Percentiles rank a stretch among this genome's conserved stretches.
Conservation (phyloP, 768 basidiomycete genomes). For the Rhodotorula taiwanensis region DNA sequence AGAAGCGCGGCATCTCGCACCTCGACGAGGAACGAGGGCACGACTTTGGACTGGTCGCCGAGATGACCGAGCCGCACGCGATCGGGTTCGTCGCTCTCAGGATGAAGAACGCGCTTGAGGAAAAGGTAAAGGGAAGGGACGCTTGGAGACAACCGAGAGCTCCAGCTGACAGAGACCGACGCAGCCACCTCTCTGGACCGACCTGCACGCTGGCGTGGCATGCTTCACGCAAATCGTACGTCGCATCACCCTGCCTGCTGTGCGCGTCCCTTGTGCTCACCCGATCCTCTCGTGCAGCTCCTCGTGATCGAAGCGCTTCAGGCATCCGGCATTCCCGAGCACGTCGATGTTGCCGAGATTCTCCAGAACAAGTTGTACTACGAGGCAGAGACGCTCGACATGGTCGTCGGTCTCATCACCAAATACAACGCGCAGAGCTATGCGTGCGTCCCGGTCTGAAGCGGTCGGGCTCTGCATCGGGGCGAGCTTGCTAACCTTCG, state of each 20-base stretch:
- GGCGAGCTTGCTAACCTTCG: neutral
- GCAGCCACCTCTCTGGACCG: constrained; percentile 88
- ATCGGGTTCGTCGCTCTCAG: constrained; percentile 83
- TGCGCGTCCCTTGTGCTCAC: neutral
- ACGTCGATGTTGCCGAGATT: constrained; percentile 68
- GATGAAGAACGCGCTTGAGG: constrained; percentile 82
- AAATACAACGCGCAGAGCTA: constrained; percentile 66
- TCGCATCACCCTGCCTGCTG: neutral
- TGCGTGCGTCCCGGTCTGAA: constrained; percentile 42
- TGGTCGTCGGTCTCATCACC: constrained; percentile 68
- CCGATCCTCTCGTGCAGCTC: constrained; percentile 47
- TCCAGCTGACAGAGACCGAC: too few relatives aligned
- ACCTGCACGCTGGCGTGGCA: constrained; percentile 87
- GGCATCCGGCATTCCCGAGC: constrained; percentile 50
- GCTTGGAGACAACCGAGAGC: too few relatives aligned
- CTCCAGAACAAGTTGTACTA: constrained; percentile 89
- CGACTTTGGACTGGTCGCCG: constrained; percentile 55
- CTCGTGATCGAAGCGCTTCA: constrained; percentile 81
- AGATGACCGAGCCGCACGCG: constrained; percentile 77
- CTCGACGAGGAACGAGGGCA: constrained; percentile 39
- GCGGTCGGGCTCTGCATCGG: too few relatives aligned
- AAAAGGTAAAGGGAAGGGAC: constrained; percentile 83
- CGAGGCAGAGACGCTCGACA: constrained; percentile 87
- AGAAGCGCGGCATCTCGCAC: constrained; percentile 29
- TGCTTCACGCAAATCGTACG: constrained; percentile 76